Base-by-base conservation (phyloP, 2,329 filamentous ascomycete genomes). In the Colletotrichum noveboracense region DNA sequence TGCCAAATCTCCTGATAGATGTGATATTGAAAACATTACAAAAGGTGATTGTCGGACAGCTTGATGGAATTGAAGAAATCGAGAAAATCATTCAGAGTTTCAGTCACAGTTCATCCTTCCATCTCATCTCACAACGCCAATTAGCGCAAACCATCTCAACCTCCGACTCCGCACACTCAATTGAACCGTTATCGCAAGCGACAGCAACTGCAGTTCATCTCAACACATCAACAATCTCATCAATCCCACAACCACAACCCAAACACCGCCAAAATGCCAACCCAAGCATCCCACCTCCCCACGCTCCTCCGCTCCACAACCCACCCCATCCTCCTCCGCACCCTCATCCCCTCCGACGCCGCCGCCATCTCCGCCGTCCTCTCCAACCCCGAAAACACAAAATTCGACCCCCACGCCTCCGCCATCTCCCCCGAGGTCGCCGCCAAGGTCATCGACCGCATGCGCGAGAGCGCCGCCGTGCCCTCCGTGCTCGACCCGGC, bases 251-350 rank as follows among this genome's bases (percentile, higher is more conserved):
- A 5, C 16, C 7, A 28, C 2, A 30, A 26, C 4, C 4, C 12
- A n/a, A 67, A 18, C 61, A 1, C 28, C 52, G 12, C 21, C 64
- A 28, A 52, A 43, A 65, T 12, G 16, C 30, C 76, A 28, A 36
- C 75, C 26, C 70, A 77, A 71, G 77, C 71, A 36, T 72, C 68
- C 62, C 80, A 82, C 70, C 79, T 81, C 64, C 32, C 77, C 73
- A 79, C 80, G 5, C 60, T 68, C 58, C 73, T 82, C 74, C 56
- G 61, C 58, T 81, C 80, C 34, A 26, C 64, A 2, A 76, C 78
- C 14, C 77, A 79, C 66, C 79, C 80, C 65, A 76, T 82, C 71
- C 58, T 75, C 30, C 80, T 82, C 34, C 80, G 80, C 76, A 82
- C 77, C 26, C 76, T 78, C 60, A 70, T 77, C 21, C 72, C 73